Percentiles rank a stretch among this genome's conserved stretches.
Evolutionary conservation across 2,329 filamentous ascomycete species (phyloP).

Genomic region (Cordyceps pruinosa): DNA sequence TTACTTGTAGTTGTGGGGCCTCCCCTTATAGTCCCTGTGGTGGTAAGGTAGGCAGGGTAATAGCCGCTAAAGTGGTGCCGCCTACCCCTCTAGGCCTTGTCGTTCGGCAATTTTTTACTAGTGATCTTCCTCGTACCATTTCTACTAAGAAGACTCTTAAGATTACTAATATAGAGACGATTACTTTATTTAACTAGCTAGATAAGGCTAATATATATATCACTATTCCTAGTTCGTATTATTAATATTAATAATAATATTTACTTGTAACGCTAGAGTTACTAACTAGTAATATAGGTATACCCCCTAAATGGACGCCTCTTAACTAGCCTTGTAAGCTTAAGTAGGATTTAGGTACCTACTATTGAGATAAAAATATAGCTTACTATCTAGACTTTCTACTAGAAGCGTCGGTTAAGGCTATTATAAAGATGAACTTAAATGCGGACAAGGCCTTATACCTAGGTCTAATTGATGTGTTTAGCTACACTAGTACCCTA

Average conservation of each 20-base stretch:
- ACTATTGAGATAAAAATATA: constrained; percentile 49
- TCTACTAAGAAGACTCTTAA: background rate
- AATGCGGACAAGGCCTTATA: background rate
- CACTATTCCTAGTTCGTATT: constrained; percentile 26
- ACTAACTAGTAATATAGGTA: constrained; percentile 29
- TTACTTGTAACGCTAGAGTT: constrained; percentile 17
- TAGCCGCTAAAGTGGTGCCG: background rate
- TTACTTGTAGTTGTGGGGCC: background rate
- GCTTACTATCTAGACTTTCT: constrained; percentile 43
- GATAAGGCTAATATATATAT: constrained; percentile 21
- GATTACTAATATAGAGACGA: constrained; percentile 1
- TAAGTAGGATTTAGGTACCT: constrained; percentile 39
- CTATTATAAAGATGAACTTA: constrained; percentile 24
- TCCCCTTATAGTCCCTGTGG: background rate
- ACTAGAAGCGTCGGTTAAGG: constrained; percentile 41
- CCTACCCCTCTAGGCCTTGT: background rate
- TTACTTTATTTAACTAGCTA: constrained; percentile 34
- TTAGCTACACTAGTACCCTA: constrained; percentile 55
- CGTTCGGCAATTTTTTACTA: background rate
- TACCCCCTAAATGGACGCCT: constrained; percentile 44
- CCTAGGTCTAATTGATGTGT: constrained; percentile 39
- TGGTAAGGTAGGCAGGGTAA: background rate
- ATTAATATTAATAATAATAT: constrained; percentile 1
- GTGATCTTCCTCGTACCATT: background rate
- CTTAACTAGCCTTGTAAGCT: constrained; percentile 26